These are phyloP conservation scores for Colletotrichum noveboracense DNA, from an alignment of 2,329 filamentous ascomycete genomes.

Conservation along the genomic window DNA sequence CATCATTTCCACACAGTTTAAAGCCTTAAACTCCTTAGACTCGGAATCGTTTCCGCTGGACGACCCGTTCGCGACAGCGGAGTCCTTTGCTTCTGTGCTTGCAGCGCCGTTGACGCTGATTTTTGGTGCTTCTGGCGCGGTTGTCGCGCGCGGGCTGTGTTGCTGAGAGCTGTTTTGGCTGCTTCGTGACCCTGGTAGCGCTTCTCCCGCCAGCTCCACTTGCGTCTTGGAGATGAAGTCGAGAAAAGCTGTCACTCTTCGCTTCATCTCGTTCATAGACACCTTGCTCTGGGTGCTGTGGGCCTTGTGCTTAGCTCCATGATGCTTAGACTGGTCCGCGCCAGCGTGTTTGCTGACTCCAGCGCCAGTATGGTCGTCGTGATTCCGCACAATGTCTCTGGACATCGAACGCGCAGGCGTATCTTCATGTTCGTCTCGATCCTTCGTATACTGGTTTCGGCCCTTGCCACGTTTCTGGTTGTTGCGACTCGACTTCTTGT, in stretches of 20 bases:
- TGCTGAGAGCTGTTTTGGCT: slow-evolving; percentile 31
- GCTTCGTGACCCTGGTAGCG: slow-evolving; percentile 44
- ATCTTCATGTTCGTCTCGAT: slow-evolving; percentile 67
- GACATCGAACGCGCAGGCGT: slow-evolving; percentile 63
- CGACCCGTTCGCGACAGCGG: neutral
- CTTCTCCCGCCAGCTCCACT: slow-evolving; percentile 79
- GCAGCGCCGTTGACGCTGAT: slow-evolving; percentile 14
- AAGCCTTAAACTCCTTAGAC: slow-evolving; percentile 70
- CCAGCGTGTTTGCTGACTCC: slow-evolving; percentile 37
- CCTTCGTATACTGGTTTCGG: slow-evolving; percentile 83
- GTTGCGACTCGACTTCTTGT: slow-evolving; percentile 68
- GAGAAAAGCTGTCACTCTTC: slow-evolving; percentile 81
- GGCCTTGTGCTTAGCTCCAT: slow-evolving; percentile 53
- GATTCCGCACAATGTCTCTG: slow-evolving; percentile 52
- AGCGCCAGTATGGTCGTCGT: slow-evolving; percentile 37
- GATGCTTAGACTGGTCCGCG: slow-evolving; percentile 55
- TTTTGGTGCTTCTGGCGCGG: slow-evolving; percentile 24
- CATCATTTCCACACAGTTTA: slow-evolving; percentile 90
- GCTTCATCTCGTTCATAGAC: slow-evolving; percentile 87
- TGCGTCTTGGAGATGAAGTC: slow-evolving; percentile 92
- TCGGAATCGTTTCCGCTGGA: slow-evolving; percentile 26
- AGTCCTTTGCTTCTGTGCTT: slow-evolving; percentile 22
- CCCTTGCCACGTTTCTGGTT: slow-evolving; percentile 73
- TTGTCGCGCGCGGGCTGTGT: slow-evolving; percentile 26
- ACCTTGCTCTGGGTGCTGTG: slow-evolving; percentile 68